A percentile compares a stretch with the other conserved stretches of the same genome.
phyloP scores from a whole-genome alignment of 176 grass and related monocot genomes.

The Canna indica region DNA sequence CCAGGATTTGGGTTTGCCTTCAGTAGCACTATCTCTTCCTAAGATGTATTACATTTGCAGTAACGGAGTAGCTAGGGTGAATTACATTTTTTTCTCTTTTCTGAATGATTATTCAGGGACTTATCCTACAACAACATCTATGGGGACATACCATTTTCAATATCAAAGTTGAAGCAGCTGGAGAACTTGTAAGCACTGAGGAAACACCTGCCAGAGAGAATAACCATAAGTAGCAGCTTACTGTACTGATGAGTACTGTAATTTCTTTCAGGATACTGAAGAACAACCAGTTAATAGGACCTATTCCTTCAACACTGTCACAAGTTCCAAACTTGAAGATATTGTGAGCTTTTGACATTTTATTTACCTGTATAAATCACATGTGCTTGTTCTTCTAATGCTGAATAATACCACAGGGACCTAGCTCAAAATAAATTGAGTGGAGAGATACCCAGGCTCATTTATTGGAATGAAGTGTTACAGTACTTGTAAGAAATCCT shows the following conservation, averaged over 20 bases:
- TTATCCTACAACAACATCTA: conserved; percentile 87
- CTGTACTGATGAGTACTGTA: neutral
- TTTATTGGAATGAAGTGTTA: conserved; percentile 99
- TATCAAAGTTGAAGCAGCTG: conserved; percentile 83
- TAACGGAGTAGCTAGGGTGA: neutral
- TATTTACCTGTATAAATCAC: neutral
- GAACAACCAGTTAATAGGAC: conserved; percentile 76
- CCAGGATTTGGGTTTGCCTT: too few species aligned
- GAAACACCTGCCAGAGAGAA: neutral
- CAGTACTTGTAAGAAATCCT: conserved; percentile 70
- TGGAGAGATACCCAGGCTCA: conserved; percentile 90
- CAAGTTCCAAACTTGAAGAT: conserved; percentile 94
- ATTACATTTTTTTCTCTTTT: neutral
- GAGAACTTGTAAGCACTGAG: conserved; percentile 53
- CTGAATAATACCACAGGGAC: conserved; percentile 39
- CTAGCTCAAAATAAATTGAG: conserved; percentile 85
- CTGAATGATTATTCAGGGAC: conserved; percentile 34
- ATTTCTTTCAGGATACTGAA: conserved; percentile 62
- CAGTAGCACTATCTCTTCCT: too few species aligned
- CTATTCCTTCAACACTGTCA: conserved; percentile 78
- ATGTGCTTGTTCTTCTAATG: neutral
- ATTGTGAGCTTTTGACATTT: conserved; percentile 40
- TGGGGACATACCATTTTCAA: conserved; percentile 87
- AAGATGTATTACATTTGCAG: too few species aligned
- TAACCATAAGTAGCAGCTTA: neutral